Conservation (phyloP, 345 rosid species). For the Gossypium turneri region DNA sequence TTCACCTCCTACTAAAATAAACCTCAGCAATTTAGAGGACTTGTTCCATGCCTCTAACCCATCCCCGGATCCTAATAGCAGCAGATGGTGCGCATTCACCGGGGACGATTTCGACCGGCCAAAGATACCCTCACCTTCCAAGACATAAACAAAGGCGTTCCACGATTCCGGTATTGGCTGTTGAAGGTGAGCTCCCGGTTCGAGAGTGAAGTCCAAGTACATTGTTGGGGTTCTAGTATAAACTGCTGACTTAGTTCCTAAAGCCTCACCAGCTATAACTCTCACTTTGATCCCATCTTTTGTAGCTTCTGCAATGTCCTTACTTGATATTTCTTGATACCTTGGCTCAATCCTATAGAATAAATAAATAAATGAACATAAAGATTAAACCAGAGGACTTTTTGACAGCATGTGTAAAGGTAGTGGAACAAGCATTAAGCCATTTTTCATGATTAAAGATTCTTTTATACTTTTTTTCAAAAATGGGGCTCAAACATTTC, state of each 20-base stretch:
- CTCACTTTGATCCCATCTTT: conserved; percentile 64
- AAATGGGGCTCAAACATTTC: not conserved
- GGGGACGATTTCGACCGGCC: conserved; percentile 37
- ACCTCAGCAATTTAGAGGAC: conserved; percentile 49
- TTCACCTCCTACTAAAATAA: conserved; percentile 74
- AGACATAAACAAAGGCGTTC: conserved; percentile 69
- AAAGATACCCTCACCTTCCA: conserved; percentile 73
- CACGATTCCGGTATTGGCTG: conserved; percentile 60
- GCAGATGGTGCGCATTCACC: conserved; percentile 48
- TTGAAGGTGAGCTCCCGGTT: conserved; percentile 54
- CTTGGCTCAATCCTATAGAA: conserved; percentile 67
- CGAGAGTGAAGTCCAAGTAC: conserved; percentile 78
- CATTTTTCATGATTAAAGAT: conserved; percentile 15
- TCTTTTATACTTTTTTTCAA: not conserved
- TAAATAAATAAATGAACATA: not conserved
- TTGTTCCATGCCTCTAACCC: conserved; percentile 75
- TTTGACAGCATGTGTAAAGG: conserved; percentile 8
- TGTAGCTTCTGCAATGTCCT: conserved; percentile 58
- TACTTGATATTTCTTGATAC: conserved; percentile 69
- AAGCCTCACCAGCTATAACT: conserved; percentile 81
- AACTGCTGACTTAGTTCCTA: conserved; percentile 64
- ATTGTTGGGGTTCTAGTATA: conserved; percentile 90
- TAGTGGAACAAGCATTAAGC: conserved; percentile 22
- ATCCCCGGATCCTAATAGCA: conserved; percentile 56
- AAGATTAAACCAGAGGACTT: not conserved